phyloP scores from a whole-genome alignment of 208 protist genomes.

The Herpetomonas samuelpessoai region DNA sequence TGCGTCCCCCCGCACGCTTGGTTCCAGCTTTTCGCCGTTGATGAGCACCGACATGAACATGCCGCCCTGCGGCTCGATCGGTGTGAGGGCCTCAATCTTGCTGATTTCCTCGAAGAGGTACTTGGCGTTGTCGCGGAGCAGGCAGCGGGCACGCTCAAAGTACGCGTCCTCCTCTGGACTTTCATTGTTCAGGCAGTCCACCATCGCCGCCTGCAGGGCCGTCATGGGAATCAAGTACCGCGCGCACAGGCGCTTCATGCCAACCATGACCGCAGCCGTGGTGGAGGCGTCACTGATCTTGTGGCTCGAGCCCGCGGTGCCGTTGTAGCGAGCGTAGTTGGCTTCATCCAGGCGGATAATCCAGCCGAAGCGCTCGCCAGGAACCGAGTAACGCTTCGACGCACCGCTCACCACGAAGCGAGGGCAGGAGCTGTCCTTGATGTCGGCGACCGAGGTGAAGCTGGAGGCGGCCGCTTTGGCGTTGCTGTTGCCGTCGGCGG shows the following conservation, averaged over 20 bases:
- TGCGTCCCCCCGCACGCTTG: conserved; percentile 31
- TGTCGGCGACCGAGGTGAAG: conserved; percentile 57
- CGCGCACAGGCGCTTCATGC: conserved; percentile 29
- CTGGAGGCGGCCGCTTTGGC: too few relatives aligned
- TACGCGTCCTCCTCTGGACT: conserved; percentile 32
- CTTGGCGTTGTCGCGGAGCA: conserved; percentile 56
- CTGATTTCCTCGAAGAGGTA: conserved; percentile 32
- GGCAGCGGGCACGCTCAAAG: conserved; percentile 17
- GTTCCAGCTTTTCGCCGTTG: too few relatives aligned
- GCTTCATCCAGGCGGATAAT: conserved; percentile 58
- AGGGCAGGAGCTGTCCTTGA: conserved; percentile 63
- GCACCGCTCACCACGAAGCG: conserved; percentile 71
- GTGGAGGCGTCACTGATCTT: too few relatives aligned
- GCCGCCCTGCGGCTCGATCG: conserved; percentile 55
- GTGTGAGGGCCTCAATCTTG: conserved; percentile 49
- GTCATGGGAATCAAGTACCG: conserved; percentile 79
- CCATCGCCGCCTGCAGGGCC: conserved; percentile 62
- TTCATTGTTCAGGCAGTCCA: conserved; percentile 52
- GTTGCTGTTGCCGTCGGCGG: too few relatives aligned
- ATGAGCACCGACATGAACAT: conserved; percentile 90
- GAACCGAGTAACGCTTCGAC: conserved; percentile 86
- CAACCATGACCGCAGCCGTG: conserved; percentile 25
- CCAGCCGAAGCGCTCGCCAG: conserved; percentile 91
- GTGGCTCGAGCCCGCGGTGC: too few relatives aligned
- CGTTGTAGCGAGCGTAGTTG: neutral